These are phyloP conservation scores for Ajuga chamaepitys DNA, from an alignment of 257 asterid species.

Conservation along the genomic window DNA sequence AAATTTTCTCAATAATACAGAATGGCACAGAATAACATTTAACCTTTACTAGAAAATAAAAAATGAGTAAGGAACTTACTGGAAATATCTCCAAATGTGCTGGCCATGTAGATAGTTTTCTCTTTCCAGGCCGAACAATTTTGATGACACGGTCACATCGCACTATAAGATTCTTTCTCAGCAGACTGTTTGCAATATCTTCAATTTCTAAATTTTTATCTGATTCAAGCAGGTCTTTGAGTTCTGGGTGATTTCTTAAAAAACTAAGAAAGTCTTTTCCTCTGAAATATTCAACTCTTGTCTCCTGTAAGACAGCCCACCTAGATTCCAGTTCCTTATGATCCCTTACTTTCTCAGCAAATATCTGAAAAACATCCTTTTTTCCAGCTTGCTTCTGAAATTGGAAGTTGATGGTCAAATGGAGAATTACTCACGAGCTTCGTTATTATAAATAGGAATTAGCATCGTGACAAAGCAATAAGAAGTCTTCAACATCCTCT, in stretches of 20 bases:
- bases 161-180: slow-evolving; percentile 76
- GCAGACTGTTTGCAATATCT: slow-evolving; percentile 67
- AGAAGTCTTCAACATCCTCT: not conserved
- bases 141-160: slow-evolving; percentile 95
- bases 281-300: slow-evolving; percentile 92
- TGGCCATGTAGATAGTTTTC: slow-evolving; percentile 92
- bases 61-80: slow-evolving; percentile 39
- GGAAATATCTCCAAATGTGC: slow-evolving; percentile 86
- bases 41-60: not conserved
- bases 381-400: slow-evolving; percentile 80
- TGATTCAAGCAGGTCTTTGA: slow-evolving; percentile 69
- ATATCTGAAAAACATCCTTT: slow-evolving; percentile 76
- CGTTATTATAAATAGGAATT: slow-evolving; percentile 12
- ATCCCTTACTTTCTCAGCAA: slow-evolving; percentile 95
- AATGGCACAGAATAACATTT: not conserved
- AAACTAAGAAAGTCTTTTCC: slow-evolving; percentile 88
- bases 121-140: slow-evolving; percentile 95
- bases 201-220: slow-evolving; percentile 70
- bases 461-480: not conserved
- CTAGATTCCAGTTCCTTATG: slow-evolving; percentile 93
- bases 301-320: slow-evolving; percentile 98
- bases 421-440: not conserved
- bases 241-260: slow-evolving; percentile 69
- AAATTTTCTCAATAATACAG: not conserved
- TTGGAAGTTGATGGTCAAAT: slow-evolving; percentile 15